Percentiles rank a stretch among this genome's conserved stretches.
phyloP scores from a whole-genome alignment of 2,329 filamentous ascomycete species.

The Erysiphe neolycopersici region DNA sequence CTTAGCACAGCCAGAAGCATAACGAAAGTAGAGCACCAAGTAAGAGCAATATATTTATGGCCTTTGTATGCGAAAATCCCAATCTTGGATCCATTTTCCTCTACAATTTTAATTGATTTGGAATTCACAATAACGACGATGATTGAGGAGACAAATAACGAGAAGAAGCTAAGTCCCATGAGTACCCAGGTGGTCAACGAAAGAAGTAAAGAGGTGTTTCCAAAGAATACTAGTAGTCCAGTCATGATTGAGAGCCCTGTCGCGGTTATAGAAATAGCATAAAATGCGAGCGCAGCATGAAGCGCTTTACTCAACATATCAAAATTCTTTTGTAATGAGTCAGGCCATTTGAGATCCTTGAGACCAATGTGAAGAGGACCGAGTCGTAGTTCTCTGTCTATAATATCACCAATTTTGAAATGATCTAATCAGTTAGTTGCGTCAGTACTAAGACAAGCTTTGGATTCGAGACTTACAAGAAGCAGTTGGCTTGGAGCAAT shows the following conservation, averaged over 20 bases:
- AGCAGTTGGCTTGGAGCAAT: slow-evolving; percentile 25
- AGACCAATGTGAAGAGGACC: slow-evolving; percentile 19
- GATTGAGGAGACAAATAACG: slow-evolving; percentile 46
- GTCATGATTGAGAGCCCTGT: slow-evolving; percentile 23
- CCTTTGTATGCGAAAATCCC: slow-evolving; percentile 18
- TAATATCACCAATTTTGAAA: slow-evolving; percentile 25
- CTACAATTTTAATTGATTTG: slow-evolving; percentile 24
- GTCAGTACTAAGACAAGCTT: not conserved
- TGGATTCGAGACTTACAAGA: slow-evolving; percentile 17
- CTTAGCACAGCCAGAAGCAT: slow-evolving; percentile 15
- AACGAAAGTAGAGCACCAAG: slow-evolving; percentile 26
- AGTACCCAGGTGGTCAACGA: slow-evolving; percentile 23
- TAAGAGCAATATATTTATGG: slow-evolving; percentile 27
- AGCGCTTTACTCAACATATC: slow-evolving; percentile 21
- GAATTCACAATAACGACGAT: slow-evolving; percentile 36
- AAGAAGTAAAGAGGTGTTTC: slow-evolving; percentile 17
- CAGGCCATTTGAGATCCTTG: slow-evolving; percentile 26
- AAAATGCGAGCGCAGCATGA: slow-evolving; percentile 28
- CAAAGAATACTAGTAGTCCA: slow-evolving; percentile 19
- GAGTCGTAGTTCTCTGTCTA: slow-evolving; percentile 22
- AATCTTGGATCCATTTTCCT: slow-evolving; percentile 12
- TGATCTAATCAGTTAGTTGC: slow-evolving; percentile 11
- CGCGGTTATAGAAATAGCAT: slow-evolving; percentile 27
- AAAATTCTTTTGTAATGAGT: slow-evolving; percentile 25
- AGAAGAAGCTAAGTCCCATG: slow-evolving; percentile 20